Percentiles rank a stretch among this genome's conserved stretches.
Conservation (phyloP, 1,284 basidiomycete species). For the Ceratorhiza oryzae-sativae region DNA sequence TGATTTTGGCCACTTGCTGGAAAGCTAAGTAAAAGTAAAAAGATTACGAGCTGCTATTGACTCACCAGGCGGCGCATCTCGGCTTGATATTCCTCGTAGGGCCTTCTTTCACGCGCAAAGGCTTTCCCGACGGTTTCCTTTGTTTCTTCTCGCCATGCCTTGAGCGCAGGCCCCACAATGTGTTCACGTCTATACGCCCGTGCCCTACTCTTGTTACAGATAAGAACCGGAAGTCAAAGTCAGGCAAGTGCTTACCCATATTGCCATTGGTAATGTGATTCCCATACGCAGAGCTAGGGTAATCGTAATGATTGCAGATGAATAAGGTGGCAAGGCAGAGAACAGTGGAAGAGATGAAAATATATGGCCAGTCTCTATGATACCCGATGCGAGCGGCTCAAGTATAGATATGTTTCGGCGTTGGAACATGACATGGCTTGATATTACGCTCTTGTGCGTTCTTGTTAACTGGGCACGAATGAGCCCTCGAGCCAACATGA, state of each 20-base stretch:
- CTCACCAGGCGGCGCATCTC: constrained; percentile 48
- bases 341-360: constrained; percentile 74
- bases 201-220: constrained; percentile 38
- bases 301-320: constrained; percentile 77
- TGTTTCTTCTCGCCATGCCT: constrained; percentile 59
- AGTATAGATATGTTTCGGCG: constrained; percentile 30
- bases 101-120: constrained; percentile 70
- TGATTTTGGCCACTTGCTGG: constrained; percentile 33
- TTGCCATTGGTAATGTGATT: constrained; percentile 73
- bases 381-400: constrained; percentile 55
- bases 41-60: constrained; percentile 19
- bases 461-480: constrained; percentile 14
- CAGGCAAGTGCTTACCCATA: constrained; percentile 69
- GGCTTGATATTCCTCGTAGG: constrained; percentile 52
- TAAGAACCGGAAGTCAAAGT: background rate
- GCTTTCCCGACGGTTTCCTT: constrained; percentile 69
- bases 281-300: constrained; percentile 71
- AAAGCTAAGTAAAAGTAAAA: background rate
- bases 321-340: constrained; percentile 69
- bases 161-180: constrained; percentile 33
- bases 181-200: constrained; percentile 32
- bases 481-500: constrained; percentile 24
- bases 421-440: constrained; percentile 3
- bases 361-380: constrained; percentile 58
- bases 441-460: background rate